A percentile compares a stretch with the other conserved stretches of the same genome.
These are phyloP conservation scores for Botrytis fabae DNA, from an alignment of 2,329 filamentous ascomycete genomes.

Conservation along the genomic window DNA sequence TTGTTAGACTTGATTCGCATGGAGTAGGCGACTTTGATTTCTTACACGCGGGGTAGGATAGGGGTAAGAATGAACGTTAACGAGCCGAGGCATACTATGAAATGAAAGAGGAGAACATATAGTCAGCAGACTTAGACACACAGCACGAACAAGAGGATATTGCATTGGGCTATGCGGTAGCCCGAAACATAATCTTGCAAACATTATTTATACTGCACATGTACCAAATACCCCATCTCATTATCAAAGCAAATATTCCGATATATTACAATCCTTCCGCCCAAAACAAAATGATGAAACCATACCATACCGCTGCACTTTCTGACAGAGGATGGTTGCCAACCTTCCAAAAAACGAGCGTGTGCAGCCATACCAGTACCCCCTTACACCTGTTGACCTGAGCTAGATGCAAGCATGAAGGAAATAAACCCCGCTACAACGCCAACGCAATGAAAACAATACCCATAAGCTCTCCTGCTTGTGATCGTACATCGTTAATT, in stretches of 20 bases:
- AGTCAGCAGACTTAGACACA: background rate
- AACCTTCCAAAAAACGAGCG: background rate
- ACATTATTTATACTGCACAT: background rate
- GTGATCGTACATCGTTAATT: slow-evolving; percentile 12
- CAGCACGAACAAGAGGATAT: background rate
- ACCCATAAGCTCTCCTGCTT: background rate
- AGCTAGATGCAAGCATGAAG: background rate
- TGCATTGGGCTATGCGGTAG: background rate
- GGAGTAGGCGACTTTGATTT: background rate
- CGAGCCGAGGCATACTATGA: background rate
- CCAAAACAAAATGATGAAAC: background rate
- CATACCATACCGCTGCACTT: background rate
- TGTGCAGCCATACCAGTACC: background rate
- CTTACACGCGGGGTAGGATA: background rate
- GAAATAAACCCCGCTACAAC: background rate
- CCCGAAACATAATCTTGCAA: background rate
- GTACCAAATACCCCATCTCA: background rate
- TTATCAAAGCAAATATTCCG: background rate
- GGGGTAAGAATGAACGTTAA: background rate
- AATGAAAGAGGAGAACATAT: background rate
- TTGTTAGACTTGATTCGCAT: background rate
- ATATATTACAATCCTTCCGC: background rate
- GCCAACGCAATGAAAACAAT: slow-evolving; percentile 5
- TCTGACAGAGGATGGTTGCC: background rate
- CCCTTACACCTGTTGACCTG: background rate